A percentile compares a stretch with the other conserved stretches of the same genome.
These are phyloP conservation scores for Funneliformis caledonium DNA, from an alignment of 371 early-diverging fungal species.

Conservation along the genomic window DNA sequence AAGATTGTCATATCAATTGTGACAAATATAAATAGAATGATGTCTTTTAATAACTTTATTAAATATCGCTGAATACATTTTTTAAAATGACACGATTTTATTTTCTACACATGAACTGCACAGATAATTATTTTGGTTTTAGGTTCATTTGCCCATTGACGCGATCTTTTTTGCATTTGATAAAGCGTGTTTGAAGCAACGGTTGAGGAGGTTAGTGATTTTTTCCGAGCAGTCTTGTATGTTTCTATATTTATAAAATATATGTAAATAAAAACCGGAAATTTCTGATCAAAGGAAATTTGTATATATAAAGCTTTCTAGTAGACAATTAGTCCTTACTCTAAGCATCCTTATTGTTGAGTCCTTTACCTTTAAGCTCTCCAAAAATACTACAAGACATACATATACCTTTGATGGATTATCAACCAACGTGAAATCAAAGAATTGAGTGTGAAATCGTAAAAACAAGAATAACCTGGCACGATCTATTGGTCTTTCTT, in stretches of 20 bases:
- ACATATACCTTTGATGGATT: no score
- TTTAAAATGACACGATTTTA: no score
- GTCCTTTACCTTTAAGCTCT: neutral
- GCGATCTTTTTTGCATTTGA: no score
- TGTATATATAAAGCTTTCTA: neutral
- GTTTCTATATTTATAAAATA: conserved; percentile 3
- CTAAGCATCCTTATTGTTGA: neutral
- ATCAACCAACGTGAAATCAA: neutral
- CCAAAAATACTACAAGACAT: neutral
- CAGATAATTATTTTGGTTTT: no score
- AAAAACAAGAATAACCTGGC: conserved; percentile 5
- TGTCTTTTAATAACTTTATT: no score
- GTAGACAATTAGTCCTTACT: neutral
- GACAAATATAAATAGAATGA: no score
- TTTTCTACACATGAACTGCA: no score
- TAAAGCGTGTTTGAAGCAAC: conserved; percentile 9
- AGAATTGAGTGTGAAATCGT: neutral
- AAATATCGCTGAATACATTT: no score
- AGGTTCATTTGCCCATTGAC: no score
- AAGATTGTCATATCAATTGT: no score
- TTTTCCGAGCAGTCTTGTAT: neutral
- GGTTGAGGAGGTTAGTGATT: conserved; percentile 34
- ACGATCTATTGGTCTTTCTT: conserved; percentile 9
- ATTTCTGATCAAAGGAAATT: neutral
- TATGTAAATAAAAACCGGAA: no score